phyloP scores from a whole-genome alignment of 805 yeast species.

The Sugiyamaella qingdaonensis region DNA sequence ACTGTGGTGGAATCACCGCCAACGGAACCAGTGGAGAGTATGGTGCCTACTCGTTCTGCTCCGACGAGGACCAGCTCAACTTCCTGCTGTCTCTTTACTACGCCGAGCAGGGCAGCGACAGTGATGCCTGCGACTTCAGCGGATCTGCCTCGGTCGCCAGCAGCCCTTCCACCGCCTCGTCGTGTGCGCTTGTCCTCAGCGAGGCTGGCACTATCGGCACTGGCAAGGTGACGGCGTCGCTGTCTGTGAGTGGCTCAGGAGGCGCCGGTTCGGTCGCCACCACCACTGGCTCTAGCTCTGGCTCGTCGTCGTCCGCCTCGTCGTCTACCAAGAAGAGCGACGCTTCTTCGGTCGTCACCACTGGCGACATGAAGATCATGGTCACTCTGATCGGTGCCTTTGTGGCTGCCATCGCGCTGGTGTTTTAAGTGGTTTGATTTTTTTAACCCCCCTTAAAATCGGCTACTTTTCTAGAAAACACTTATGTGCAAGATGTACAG shows the following conservation, averaged over 20 bases:
- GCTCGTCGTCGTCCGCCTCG: slow-evolving; percentile 24
- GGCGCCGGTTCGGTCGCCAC: slow-evolving; percentile 19
- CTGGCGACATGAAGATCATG: slow-evolving; percentile 10
- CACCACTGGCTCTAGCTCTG: slow-evolving; percentile 23
- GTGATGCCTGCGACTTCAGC: slow-evolving; percentile 62
- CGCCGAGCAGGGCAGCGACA: slow-evolving; percentile 39
- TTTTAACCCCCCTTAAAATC: background rate
- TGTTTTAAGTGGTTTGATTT: slow-evolving; percentile 14
- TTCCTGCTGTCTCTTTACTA: slow-evolving; percentile 65
- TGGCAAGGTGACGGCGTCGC: slow-evolving; percentile 48
- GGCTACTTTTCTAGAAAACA: too few species aligned
- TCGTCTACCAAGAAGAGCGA: slow-evolving; percentile 8
- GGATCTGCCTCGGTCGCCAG: slow-evolving; percentile 60
- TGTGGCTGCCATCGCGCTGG: slow-evolving; percentile 19
- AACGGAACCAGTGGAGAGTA: slow-evolving; percentile 64
- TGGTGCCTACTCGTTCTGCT: slow-evolving; percentile 73
- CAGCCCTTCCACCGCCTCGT: slow-evolving; percentile 41
- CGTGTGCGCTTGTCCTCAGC: slow-evolving; percentile 50
- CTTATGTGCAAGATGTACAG: too few species aligned
- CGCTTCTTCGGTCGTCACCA: slow-evolving; percentile 14
- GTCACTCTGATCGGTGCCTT: slow-evolving; percentile 20
- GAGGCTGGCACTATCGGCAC: slow-evolving; percentile 71
- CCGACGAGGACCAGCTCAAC: slow-evolving; percentile 63
- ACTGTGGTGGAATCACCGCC: slow-evolving; percentile 57
- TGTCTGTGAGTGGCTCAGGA: slow-evolving; percentile 33